These are phyloP conservation scores for Cladorrhinum sp. DNA, from an alignment of 2,329 filamentous ascomycete genomes.

Conservation along the genomic window DNA sequence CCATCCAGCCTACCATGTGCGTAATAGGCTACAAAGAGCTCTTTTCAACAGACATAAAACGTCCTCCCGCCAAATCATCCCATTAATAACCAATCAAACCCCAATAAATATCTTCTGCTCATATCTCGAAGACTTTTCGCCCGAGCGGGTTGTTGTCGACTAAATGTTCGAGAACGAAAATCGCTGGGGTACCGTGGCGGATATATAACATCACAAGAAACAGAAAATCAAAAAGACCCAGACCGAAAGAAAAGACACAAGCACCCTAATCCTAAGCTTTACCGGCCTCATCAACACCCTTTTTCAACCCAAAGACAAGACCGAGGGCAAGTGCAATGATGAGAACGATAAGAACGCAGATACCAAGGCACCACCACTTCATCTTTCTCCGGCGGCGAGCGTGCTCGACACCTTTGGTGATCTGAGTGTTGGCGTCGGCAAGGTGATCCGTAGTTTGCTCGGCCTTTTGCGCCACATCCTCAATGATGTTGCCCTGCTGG, in stretches of 20 bases:
- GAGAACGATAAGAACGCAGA: slow-evolving; percentile 58
- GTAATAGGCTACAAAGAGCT: too few relatives aligned
- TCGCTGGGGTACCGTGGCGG: background rate
- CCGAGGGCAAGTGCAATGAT: slow-evolving; percentile 54
- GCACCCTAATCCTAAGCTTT: background rate
- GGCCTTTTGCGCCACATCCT: slow-evolving; percentile 63
- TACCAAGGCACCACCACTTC: slow-evolving; percentile 76
- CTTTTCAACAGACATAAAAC: background rate
- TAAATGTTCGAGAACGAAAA: background rate
- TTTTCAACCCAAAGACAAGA: slow-evolving; percentile 45
- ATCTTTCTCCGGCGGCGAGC: slow-evolving; percentile 67
- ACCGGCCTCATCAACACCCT: background rate
- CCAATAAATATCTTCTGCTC: background rate
- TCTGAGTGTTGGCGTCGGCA: slow-evolving; percentile 65
- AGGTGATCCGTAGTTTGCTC: slow-evolving; percentile 64
- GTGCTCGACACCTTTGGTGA: slow-evolving; percentile 65
- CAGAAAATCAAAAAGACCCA: background rate
- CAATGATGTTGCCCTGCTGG: slow-evolving; percentile 64
- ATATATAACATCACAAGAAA: background rate
- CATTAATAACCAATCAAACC: background rate
- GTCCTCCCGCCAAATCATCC: too few relatives aligned
- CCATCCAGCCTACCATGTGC: background rate
- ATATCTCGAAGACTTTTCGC: too few relatives aligned
- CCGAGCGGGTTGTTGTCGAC: background rate
- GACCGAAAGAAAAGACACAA: background rate